Base-by-base conservation (phyloP, 176 grass and related monocot species). In the Areca catechu region DNA sequence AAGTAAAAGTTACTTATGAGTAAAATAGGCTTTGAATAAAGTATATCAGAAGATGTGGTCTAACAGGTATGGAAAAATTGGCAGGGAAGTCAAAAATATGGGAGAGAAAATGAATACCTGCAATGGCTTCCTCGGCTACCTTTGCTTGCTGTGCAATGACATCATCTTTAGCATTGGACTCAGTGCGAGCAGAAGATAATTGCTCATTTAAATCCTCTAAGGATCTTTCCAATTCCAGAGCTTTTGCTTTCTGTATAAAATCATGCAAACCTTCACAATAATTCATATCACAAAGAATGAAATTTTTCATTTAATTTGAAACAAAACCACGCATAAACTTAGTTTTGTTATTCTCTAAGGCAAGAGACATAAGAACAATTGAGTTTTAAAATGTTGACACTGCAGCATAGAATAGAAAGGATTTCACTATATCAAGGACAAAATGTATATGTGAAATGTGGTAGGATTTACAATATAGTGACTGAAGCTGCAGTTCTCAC, bases 91-190 rank as follows among this genome's bases (percentile, higher is more conserved):
- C 2, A 43, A 9, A 9, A 43, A 3, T 14, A 12, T 25, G 28
- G 7, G 5, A 17, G 19, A 51, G 28, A 23, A 64, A 83, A 61
- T 16, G 53, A 56, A 27, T 34, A 91, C 93, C 93, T 80, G 86
- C 22, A 82, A 88, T 97, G 67, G 93, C 93, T 77, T 97, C 86
- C 75, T 97, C 93, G 29, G 93, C 87, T 43, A 97, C 86, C 79
- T 91, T 91, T 67, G 78, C 66, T 70, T 97, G 86, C 54, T 91
- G 91, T 16, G 65, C 72, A 65, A 85, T 74, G 65, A 86, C 73
- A 58, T 30, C 66, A 60, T 88, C 87, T 71, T 97, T 97, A 62
- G 82, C 81, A 30, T 65, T 58, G 15, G 77, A 91, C 65, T 97
- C 83, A 43, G 65, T 61, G 51, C 74, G 69, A 67, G 66, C 60